Conservation (phyloP, 371 early-diverging fungal genomes). For the Mucor piriformis region DNA sequence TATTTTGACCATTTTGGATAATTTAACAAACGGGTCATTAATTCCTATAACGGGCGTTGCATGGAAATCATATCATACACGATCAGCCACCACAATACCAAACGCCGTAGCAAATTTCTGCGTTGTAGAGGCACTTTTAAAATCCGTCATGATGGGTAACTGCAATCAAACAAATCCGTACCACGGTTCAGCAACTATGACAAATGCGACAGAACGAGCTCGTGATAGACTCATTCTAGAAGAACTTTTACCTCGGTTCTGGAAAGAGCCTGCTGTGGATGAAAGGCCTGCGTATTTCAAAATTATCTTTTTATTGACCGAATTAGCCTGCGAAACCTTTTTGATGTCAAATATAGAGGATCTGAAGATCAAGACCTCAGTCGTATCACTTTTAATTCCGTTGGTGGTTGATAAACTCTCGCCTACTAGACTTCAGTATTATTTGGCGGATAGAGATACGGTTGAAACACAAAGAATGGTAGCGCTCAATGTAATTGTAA, state of each 20-base stretch:
- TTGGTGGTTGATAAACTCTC: constrained; percentile 34
- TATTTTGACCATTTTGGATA: constrained; percentile 33
- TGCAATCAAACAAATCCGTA: constrained; percentile 16
- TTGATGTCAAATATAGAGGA: constrained; percentile 26
- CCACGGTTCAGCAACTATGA: background rate
- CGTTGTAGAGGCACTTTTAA: constrained; percentile 39
- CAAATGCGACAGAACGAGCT: constrained; percentile 1
- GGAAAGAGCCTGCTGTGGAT: constrained; percentile 29
- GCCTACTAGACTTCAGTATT: constrained; percentile 15
- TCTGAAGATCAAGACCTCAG: constrained; percentile 20
- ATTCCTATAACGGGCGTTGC: constrained; percentile 28
- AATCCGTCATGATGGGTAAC: constrained; percentile 27
- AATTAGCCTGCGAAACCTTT: constrained; percentile 38
- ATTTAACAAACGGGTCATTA: constrained; percentile 29
- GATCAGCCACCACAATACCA: background rate
- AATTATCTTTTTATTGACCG: constrained; percentile 33
- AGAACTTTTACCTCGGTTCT: constrained; percentile 39
- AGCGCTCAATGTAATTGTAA: constrained; percentile 22
- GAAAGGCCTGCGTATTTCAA: constrained; percentile 27
- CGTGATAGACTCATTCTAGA: constrained; percentile 29
- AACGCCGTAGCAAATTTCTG: constrained; percentile 27
- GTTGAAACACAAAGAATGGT: constrained; percentile 20
- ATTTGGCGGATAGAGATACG: constrained; percentile 11
- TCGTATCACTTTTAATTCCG: constrained; percentile 15
- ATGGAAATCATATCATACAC: constrained; percentile 28